phyloP scores from a whole-genome alignment of 345 rosid genomes.

The Bretschneidera sinensis region DNA sequence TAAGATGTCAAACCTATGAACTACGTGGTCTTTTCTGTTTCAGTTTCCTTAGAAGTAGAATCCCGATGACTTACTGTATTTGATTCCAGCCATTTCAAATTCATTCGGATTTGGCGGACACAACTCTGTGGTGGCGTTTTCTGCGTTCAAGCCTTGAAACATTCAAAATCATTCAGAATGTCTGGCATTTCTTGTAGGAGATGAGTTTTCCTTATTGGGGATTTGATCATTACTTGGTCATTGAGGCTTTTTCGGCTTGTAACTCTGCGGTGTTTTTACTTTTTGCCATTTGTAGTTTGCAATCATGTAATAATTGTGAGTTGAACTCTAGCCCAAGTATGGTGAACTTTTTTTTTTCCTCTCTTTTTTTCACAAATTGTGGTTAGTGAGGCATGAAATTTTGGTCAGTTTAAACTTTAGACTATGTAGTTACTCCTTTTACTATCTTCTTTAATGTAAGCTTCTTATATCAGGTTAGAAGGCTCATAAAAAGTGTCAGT shows the following conservation, averaged over 20 bases:
- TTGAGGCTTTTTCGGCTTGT: slow-evolving; percentile 14
- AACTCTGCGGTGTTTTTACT: slow-evolving; percentile 18
- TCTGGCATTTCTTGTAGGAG: slow-evolving; percentile 10
- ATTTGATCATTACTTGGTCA: background rate
- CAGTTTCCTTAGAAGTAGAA: background rate
- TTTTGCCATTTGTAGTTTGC: slow-evolving; percentile 10
- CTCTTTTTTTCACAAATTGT: background rate
- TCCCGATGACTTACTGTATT: background rate
- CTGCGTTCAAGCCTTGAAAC: slow-evolving; percentile 83
- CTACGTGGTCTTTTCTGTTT: background rate
- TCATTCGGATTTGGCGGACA: slow-evolving; percentile 99
- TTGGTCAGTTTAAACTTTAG: background rate
- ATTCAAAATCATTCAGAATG: slow-evolving; percentile 7
- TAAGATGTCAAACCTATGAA: slow-evolving; percentile 32
- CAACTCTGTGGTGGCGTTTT: slow-evolving; percentile 92
- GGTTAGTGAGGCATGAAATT: background rate
- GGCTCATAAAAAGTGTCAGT: too few relatives aligned
- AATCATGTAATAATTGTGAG: slow-evolving; percentile 16
- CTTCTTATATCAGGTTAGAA: too few relatives aligned
- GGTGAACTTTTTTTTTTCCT: background rate
- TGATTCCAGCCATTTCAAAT: slow-evolving; percentile 79
- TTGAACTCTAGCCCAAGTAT: slow-evolving; percentile 2
- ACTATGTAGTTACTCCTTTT: too few relatives aligned
- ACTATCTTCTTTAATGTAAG: too few relatives aligned
- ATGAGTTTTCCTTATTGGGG: background rate